Conservation (phyloP, 139 green algal genomes). For the Volvox africanus region DNA sequence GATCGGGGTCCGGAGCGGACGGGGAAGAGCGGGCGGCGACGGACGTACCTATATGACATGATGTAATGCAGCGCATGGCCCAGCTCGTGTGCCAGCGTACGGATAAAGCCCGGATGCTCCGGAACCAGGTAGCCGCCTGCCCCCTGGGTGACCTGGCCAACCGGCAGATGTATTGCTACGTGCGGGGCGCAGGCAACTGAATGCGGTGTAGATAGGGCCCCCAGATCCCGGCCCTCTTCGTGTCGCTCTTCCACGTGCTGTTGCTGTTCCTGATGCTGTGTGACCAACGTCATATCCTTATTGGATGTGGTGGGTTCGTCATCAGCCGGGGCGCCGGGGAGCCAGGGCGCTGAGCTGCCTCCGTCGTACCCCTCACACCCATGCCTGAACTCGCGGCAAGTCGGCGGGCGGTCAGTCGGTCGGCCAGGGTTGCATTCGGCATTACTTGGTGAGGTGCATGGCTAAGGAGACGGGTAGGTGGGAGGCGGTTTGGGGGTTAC, state of each 20-base stretch:
- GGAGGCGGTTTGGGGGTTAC: background rate
- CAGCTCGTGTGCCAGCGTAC: constrained; percentile 37
- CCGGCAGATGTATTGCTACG: constrained; percentile 28
- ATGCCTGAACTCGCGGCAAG: background rate
- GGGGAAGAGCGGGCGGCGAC: too few relatives aligned
- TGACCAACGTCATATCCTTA: too few relatives aligned
- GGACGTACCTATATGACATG: constrained; percentile 19
- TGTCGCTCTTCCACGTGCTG: background rate
- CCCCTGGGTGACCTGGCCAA: background rate
- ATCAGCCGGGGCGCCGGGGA: background rate
- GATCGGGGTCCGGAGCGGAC: too few relatives aligned
- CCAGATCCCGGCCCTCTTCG: background rate
- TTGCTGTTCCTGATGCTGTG: background rate
- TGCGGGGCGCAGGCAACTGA: background rate
- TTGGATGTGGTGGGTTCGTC: background rate
- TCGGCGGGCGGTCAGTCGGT: background rate
- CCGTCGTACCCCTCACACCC: background rate
- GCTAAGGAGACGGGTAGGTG: background rate
- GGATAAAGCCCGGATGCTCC: background rate
- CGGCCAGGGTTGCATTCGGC: background rate
- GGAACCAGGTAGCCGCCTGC: background rate
- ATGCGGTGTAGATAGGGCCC: background rate
- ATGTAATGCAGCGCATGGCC: constrained; percentile 30
- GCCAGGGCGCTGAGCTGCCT: background rate
- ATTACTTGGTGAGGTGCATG: background rate